Evolutionary conservation across 768 basidiomycete genomes (phyloP).

Genomic region (Mrakia frigida): DNA sequence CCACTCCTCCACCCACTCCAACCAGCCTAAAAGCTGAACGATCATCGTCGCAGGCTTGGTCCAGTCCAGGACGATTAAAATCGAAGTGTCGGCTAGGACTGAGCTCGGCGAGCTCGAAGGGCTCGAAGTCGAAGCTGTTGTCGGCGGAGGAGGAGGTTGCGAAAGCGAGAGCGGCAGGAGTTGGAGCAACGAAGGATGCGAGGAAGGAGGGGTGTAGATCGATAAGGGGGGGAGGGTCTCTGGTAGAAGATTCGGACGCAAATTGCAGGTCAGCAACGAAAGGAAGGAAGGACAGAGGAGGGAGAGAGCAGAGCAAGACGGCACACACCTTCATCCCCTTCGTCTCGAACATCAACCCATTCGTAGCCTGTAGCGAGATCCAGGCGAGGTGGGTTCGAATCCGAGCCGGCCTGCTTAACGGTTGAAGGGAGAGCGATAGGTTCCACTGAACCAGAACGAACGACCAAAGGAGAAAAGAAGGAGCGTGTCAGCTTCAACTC

Average conservation of each 20-base stretch:
- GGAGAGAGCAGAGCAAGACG: background rate
- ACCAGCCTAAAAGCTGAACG: constrained; percentile 75
- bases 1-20: constrained; percentile 80
- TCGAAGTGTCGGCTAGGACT: constrained; percentile 43
- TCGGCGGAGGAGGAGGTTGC: constrained; percentile 46
- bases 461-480: constrained; percentile 33
- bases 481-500: constrained; percentile 34
- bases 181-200: constrained; percentile 62
- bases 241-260: background rate
- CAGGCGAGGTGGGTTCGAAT: no score
- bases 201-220: constrained; percentile 82
- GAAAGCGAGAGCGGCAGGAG: constrained; percentile 75
- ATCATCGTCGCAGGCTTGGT: constrained; percentile 83
- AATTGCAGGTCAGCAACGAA: background rate
- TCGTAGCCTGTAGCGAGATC: constrained; percentile 90
- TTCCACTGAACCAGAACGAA: constrained; percentile 14
- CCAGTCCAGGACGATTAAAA: constrained; percentile 90
- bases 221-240: constrained; percentile 51
- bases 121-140: constrained; percentile 60
- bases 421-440: constrained; percentile 48
- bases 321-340: constrained; percentile 81
- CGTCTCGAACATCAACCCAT: constrained; percentile 83
- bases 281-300: background rate
- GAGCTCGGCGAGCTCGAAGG: constrained; percentile 36
- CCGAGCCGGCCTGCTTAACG: constrained; percentile 53